Evolutionary conservation across 768 basidiomycete genomes (phyloP).

Genomic region (Rhodosporidiobolus odoratus): DNA sequence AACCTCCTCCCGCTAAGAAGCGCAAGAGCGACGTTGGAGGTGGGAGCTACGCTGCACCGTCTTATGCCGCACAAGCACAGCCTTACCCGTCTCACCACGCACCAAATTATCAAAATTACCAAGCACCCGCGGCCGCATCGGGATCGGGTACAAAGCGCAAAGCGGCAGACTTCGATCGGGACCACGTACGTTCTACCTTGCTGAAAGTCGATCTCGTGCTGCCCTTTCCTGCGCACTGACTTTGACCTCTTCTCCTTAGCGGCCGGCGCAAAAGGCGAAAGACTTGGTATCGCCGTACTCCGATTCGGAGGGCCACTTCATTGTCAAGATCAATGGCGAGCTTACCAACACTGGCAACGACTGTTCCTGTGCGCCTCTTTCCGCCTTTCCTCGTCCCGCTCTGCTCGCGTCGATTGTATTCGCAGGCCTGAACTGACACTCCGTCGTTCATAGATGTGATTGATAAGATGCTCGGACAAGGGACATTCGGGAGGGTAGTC

Average conservation of each 20-base stretch:
- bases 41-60: background rate
- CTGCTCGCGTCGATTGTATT: too few species aligned
- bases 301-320: conserved; percentile 98
- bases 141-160: conserved; percentile 23
- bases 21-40: conserved; percentile 24
- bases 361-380: conserved; percentile 44
- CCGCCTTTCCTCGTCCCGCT: conserved; percentile 11
- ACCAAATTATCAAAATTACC: background rate
- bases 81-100: background rate
- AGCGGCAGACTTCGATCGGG: conserved; percentile 13
- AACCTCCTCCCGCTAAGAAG: conserved; percentile 25
- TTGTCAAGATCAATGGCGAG: conserved; percentile 83
- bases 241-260: background rate
- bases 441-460: conserved; percentile 66
- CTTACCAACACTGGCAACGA: conserved; percentile 71
- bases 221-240: background rate
- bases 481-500: conserved; percentile 98
- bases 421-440: conserved; percentile 10
- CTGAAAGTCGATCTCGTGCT: background rate
- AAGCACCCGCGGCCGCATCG: background rate
- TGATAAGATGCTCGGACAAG: conserved; percentile 83
- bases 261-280: background rate
- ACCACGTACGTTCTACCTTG: conserved; percentile 5
- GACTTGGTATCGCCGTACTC: conserved; percentile 48
- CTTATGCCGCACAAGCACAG: background rate